A percentile compares a stretch with the other conserved stretches of the same genome.
phyloP scores from a whole-genome alignment of 805 yeast species.

The Hanseniaspora singularis region DNA sequence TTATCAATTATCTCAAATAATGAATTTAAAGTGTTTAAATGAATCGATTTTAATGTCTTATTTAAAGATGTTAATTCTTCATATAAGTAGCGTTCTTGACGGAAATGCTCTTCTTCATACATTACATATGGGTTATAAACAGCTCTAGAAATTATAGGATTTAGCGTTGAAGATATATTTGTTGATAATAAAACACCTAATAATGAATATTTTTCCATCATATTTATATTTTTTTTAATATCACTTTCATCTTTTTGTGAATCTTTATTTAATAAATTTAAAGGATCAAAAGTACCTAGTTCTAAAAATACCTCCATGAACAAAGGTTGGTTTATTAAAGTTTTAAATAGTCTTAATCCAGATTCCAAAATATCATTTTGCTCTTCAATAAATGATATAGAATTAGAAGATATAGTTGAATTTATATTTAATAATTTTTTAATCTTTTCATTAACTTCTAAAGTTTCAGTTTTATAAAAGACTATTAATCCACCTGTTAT shows the following conservation, averaged over 20 bases:
- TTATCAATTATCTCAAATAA: constrained; percentile 60
- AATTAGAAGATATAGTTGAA: background rate
- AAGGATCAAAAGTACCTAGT: constrained; percentile 36
- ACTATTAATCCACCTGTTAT: constrained; percentile 7
- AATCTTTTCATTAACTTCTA: background rate
- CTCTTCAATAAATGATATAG: constrained; percentile 6
- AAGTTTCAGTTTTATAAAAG: background rate
- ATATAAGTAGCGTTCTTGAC: constrained; percentile 18
- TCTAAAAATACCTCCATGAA: constrained; percentile 33
- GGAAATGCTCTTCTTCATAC: constrained; percentile 12
- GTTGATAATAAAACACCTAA: constrained; percentile 57
- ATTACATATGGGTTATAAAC: constrained; percentile 28
- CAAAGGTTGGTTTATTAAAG: constrained; percentile 19
- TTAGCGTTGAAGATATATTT: constrained; percentile 55
- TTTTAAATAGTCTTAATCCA: constrained; percentile 23
- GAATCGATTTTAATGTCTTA: constrained; percentile 54
- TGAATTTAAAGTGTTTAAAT: constrained; percentile 44
- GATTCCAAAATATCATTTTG: constrained; percentile 21
- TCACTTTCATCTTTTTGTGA: background rate
- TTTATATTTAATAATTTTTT: background rate
- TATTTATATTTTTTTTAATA: constrained; percentile 29
- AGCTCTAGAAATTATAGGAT: constrained; percentile 38
- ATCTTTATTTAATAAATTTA: background rate
- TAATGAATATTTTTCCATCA: constrained; percentile 44
- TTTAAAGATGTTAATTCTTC: constrained; percentile 36